These are phyloP conservation scores for Amanita fuliginea DNA, from an alignment of 768 basidiomycete genomes.

Conservation along the genomic window DNA sequence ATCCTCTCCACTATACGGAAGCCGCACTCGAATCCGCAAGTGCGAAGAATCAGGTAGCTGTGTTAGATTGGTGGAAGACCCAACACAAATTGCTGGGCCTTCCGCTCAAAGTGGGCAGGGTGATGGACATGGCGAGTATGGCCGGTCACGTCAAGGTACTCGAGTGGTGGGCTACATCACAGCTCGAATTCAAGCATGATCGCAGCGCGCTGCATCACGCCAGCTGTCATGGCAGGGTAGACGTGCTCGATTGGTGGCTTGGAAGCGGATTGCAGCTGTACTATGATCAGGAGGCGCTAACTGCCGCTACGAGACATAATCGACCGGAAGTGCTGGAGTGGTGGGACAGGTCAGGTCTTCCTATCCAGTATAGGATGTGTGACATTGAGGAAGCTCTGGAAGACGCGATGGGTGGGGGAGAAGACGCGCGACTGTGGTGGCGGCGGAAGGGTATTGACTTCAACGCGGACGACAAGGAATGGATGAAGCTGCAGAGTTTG, in stretches of 20 bases:
- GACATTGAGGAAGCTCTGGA: conserved; percentile 89
- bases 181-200: conserved; percentile 72
- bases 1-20: conserved; percentile 66
- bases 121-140: conserved; percentile 77
- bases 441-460: conserved; percentile 72
- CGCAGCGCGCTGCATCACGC: conserved; percentile 68
- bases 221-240: conserved; percentile 68
- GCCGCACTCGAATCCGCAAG: conserved; percentile 73
- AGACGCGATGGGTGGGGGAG: conserved; percentile 75
- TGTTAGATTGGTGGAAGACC: conserved; percentile 78
- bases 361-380: conserved; percentile 81
- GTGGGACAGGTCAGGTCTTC: conserved; percentile 75
- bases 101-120: conserved; percentile 71
- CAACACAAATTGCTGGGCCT: conserved; percentile 37
- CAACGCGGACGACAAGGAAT: conserved; percentile 75
- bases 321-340: conserved; percentile 76
- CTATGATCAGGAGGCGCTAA: conserved; percentile 73
- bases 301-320: conserved; percentile 73
- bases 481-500: conserved; percentile 74
- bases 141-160: conserved; percentile 67
- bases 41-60: conserved; percentile 62
- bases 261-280: conserved; percentile 65
- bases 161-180: conserved; percentile 79
- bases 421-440: conserved; percentile 74
- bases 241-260: conserved; percentile 79